Base-by-base conservation (phyloP, 768 basidiomycete species). In the Boletus pseudo-olivaceus region DNA sequence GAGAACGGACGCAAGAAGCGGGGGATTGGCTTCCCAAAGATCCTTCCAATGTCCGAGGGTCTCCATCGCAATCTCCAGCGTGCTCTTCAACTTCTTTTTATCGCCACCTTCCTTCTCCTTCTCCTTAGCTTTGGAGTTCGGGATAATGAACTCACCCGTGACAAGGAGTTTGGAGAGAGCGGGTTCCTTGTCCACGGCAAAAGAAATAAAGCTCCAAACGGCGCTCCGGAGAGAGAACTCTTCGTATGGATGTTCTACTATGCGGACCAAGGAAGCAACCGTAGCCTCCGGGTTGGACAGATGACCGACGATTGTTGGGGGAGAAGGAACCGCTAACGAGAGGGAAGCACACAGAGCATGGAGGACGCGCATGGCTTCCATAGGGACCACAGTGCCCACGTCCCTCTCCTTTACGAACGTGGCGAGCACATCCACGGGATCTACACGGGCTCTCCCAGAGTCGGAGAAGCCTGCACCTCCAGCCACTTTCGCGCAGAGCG, bases 101-200 rank as follows among this genome's bases (percentile, higher is more conserved):
- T 71, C 58, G 55, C 59, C 38, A 4, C 32, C 23, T 26, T 55
- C 54, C 41, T 53, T 46, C 11, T 65, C 70, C 37, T 70, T 69
- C 8, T 66, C 72, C 55, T 73, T 75, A 10, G 73, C 76, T 62
- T 77, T 80, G 50, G 69, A 59, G 35, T 55, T 63, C 3, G 82
- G 79, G 4, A 78, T 71, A 46, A 78, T 79, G 59, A 90, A 87
- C 39, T 82, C 79, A 4, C 92, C 93, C 0, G 83, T 79, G 32
- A 94, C 85, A 54, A 94, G 85, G 27, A 97, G 75, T 50, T 83
- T 78, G 2, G 88, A 85, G 5, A 96, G 75, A 0, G 94, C 92
- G 1, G 95, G 93, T 65, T 94, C 93, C 56, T 86, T 87, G 61
- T 90, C 85, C 14, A 95, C 83, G 1, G 90, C 86, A 17, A 90